A percentile compares a stretch with the other conserved stretches of the same genome.
Evolutionary conservation across 139 green algal species (phyloP).

Genomic region (Limnomonas spitsbergensis): DNA sequence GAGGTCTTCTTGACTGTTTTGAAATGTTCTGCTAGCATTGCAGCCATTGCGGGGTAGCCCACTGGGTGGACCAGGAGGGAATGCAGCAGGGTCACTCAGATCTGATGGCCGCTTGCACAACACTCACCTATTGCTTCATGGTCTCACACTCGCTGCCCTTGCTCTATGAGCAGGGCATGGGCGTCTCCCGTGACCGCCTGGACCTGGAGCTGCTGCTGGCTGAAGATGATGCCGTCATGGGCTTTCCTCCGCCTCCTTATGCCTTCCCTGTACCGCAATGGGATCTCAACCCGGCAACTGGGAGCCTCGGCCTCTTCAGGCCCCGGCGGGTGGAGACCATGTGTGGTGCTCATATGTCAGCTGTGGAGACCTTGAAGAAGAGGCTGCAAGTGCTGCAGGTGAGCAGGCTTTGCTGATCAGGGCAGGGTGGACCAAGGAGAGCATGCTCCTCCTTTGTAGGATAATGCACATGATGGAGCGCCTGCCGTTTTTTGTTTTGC

Average conservation of each 20-base stretch:
- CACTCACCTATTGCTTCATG: too few species aligned
- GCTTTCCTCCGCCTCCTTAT: slow-evolving; percentile 33
- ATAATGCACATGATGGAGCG: too few species aligned
- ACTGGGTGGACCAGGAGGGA: too few species aligned
- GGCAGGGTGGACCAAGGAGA: too few species aligned
- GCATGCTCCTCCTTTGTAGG: slow-evolving; percentile 4
- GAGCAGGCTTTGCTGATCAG: neutral
- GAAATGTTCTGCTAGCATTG: too few species aligned
- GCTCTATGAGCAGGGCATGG: slow-evolving; percentile 31
- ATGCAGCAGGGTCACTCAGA: too few species aligned
- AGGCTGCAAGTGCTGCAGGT: slow-evolving; percentile 40
- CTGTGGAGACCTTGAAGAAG: neutral
- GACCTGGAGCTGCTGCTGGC: slow-evolving; percentile 52
- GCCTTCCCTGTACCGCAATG: slow-evolving; percentile 35
- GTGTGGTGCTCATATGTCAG: slow-evolving; percentile 29
- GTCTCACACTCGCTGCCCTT: too few species aligned
- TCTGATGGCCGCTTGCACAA: too few species aligned
- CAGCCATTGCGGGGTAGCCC: too few species aligned
- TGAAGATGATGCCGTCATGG: slow-evolving; percentile 44
- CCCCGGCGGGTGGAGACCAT: slow-evolving; percentile 43
- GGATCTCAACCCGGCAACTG: slow-evolving; percentile 8
- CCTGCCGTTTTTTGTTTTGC: neutral
- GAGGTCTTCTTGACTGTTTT: too few species aligned
- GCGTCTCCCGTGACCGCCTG: slow-evolving; percentile 46
- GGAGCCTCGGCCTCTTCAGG: slow-evolving; percentile 20